These are phyloP conservation scores for Wickerhamiella parazyma DNA, from an alignment of 805 yeast genomes.

Conservation along the genomic window DNA sequence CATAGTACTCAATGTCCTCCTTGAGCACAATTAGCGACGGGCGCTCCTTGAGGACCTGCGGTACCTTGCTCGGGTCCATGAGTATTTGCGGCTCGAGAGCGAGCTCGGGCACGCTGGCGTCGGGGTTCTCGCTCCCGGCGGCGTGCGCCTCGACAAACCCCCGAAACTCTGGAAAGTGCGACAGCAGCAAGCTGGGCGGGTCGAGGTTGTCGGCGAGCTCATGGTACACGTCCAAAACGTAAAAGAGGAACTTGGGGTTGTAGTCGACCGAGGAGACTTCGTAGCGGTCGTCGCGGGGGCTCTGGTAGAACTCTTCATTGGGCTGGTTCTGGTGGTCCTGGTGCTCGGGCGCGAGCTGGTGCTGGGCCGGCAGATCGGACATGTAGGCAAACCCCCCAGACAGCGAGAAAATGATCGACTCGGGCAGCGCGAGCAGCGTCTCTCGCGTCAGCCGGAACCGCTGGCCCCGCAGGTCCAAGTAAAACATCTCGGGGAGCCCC, in stretches of 20 bases:
- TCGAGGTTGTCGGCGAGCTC: slow-evolving; percentile 48
- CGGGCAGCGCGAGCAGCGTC: slow-evolving; percentile 85
- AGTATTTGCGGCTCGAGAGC: slow-evolving; percentile 13
- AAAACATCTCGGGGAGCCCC: slow-evolving; percentile 28
- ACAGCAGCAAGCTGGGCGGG: slow-evolving; percentile 13
- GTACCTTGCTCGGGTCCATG: slow-evolving; percentile 9
- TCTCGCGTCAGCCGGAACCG: slow-evolving; percentile 69
- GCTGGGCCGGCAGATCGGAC: slow-evolving; percentile 51
- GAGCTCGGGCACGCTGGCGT: slow-evolving; percentile 8
- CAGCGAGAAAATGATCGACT: slow-evolving; percentile 68
- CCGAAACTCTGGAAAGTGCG: slow-evolving; percentile 14
- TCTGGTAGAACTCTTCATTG: slow-evolving; percentile 9
- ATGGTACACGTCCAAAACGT: slow-evolving; percentile 37
- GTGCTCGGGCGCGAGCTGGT: slow-evolving; percentile 3
- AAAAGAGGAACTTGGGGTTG: slow-evolving; percentile 74
- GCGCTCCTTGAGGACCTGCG: slow-evolving; percentile 56
- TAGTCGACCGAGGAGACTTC: slow-evolving; percentile 46
- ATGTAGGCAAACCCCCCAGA: slow-evolving; percentile 77
- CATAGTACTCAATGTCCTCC: slow-evolving; percentile 88
- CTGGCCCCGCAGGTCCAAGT: slow-evolving; percentile 62
- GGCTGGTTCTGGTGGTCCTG: slow-evolving; percentile 13
- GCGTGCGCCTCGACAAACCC: slow-evolving; percentile 12
- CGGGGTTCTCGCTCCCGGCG: slow-evolving; percentile 8
- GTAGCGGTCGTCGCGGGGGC: slow-evolving; percentile 6
- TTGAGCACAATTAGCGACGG: slow-evolving; percentile 86